Base-by-base conservation (phyloP, 176 grass and related monocot species). In the Elaeis guineensis region DNA sequence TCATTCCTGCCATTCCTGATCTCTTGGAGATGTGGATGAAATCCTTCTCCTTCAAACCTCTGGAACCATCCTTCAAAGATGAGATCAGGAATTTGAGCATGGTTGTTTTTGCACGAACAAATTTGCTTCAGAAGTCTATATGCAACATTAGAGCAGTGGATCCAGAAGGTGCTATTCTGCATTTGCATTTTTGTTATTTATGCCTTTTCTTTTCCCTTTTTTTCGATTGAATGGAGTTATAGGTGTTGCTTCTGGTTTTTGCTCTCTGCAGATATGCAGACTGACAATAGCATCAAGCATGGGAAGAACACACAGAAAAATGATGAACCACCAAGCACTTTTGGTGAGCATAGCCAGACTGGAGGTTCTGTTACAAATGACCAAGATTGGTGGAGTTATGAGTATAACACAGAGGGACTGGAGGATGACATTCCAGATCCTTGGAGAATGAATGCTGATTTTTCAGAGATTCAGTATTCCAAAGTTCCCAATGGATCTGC, bases 81-180 rank as follows among this genome's bases (percentile, higher is more conserved):
- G 89, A 89, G 24, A 56, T 61, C 28, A 83, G 63, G 58, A 69
- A 63, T 52, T 54, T 71, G 44, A 95, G 69, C 82, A 21, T 85
- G 58, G 75, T 86, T 52, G 76, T 75, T 55, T 74, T 89, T 80
- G 77, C 85, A 29, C 78, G 72, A 51, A 95, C 85, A 8, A 69
- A 62, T 3, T 64, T 83, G 24, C 89, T 95, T 5, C 30, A 78
- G 69, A 95, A 85, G 75, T 51, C 69, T 44, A 55, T 89, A 48
- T 67, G 70, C 58, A 79, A 28, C 9, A 12, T 12, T 25, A 12
- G n/a, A 56, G 44, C 44, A 67, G 50, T 50, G 61, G 49, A 26
- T 59, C 67, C 56, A 70, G 48, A 61, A 76, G 73, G 73, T 74
- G 11, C 2, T 44, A 44, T 44, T 14, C 11, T 44, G 35, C 9